Evolutionary conservation across 2,329 filamentous ascomycete species (phyloP).

Genomic region (Aureobasidium sp.): DNA sequence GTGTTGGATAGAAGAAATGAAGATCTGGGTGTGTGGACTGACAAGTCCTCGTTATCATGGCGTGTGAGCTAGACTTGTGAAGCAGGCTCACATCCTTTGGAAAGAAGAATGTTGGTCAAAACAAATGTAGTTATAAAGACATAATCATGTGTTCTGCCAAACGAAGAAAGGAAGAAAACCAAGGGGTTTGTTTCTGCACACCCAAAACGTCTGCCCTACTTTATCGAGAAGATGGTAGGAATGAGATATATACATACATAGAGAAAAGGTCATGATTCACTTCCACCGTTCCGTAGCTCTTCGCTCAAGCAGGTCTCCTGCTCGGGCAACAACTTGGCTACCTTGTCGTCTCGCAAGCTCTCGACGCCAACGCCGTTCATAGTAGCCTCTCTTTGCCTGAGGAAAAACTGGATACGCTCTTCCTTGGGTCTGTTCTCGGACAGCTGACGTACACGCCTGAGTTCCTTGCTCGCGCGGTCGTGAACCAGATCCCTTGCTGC

Average conservation of each 20-base stretch:
- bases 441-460: conserved; percentile 50
- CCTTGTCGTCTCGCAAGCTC: conserved; percentile 39
- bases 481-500: conserved; percentile 61
- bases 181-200: not conserved
- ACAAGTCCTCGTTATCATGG: not conserved
- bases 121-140: not conserved
- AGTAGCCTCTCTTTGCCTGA: conserved; percentile 62
- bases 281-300: not conserved
- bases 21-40: too few species aligned
- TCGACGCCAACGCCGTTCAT: conserved; percentile 37
- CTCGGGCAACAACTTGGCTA: conserved; percentile 39
- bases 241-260: not conserved
- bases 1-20: too few species aligned
- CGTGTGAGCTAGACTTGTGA: too few species aligned
- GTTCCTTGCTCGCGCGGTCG: conserved; percentile 57
- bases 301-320: conserved; percentile 42
- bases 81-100: not conserved
- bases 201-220: not conserved
- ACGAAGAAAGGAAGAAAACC: not conserved
- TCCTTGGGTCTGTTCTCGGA: conserved; percentile 39
- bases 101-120: too few species aligned
- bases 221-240: not conserved
- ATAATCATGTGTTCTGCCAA: not conserved
- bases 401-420: conserved; percentile 65
- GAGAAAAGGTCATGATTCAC: not conserved